Evolutionary conservation across 176 grass and related monocot genomes (phyloP), one percentile per base, ranked within the genome.

Genomic region (Rhynchospora tenuis): DNA sequence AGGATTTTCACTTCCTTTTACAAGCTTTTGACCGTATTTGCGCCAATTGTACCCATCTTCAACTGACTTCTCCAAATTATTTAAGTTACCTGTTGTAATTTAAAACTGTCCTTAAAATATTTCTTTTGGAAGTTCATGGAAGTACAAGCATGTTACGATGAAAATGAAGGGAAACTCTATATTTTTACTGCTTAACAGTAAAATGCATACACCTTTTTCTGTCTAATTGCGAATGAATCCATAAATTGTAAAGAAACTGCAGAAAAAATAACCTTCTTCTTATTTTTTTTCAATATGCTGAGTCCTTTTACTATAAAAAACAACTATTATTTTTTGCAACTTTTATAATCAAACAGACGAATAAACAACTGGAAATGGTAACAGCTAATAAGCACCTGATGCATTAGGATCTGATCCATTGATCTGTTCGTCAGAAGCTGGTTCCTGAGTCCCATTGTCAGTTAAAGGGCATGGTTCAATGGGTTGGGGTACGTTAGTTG

Each of bases 21-120:
- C 95, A 81, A 93, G 88, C 83, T 99, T 99, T 81, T 99, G 94
- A n/a, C 94, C 94, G 84, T 97, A 97, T 88, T 97, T 97, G 43
- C 94, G 91, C 94, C 94, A 97, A 78, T 97, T 93, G 89, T 91
- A 97, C 47, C 91, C 89, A 89, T 97, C 94, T 83, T 97, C 94
- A 80, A 89, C 74, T 8, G 89, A 93, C 77, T 93, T 97, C 3
- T 93, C 93, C 81, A 85, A 2, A 76, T 56, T 76, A 76, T 23
- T 29, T 7, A 54, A 55, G 50, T 76, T 76, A 28, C 73, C 73
- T 76, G 73, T 76, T 76, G 48, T 24, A 76, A 55, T 28, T 54
- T 76, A 2, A 55, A 55, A 55, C 52, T 19, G 12, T 76, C 13
- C 28, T 6, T 76, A 13, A 76, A 38, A 38, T 38, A 75, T 76